A percentile compares a stretch with the other conserved stretches of the same genome.
Conservation (phyloP, 371 early-diverging fungal genomes). For the Apophysomyces ossiformis region DNA sequence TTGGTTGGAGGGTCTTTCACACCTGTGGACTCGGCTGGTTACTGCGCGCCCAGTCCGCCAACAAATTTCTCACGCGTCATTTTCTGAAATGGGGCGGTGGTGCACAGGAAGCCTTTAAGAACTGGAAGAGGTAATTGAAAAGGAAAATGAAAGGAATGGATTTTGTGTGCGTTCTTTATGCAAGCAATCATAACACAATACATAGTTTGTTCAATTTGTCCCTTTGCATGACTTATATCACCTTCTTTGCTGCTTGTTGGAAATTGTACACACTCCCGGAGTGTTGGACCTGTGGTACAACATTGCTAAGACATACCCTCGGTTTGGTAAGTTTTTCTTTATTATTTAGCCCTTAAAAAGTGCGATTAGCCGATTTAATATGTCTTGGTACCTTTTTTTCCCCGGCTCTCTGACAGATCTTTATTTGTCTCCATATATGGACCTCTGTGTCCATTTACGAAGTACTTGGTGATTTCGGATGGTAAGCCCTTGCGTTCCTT, state of each 20-base stretch:
- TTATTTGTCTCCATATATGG: slow-evolving; percentile 87
- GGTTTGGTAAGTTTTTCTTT: slow-evolving; percentile 48
- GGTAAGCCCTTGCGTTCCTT: slow-evolving; percentile 37
- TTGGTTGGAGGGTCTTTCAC: slow-evolving; percentile 83
- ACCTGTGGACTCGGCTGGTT: slow-evolving; percentile 76
- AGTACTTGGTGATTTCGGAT: slow-evolving; percentile 90
- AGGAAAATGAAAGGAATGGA: neutral
- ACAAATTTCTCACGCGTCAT: slow-evolving; percentile 80
- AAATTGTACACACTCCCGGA: slow-evolving; percentile 76
- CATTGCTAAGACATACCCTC: slow-evolving; percentile 75
- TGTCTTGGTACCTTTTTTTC: too few relatives aligned
- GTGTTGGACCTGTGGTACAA: slow-evolving; percentile 70
- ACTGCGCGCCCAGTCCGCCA: slow-evolving; percentile 72
- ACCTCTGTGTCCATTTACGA: slow-evolving; percentile 85
- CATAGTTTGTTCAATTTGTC: slow-evolving; percentile 86
- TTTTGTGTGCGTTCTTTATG: neutral
- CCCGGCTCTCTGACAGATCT: slow-evolving; percentile 36
- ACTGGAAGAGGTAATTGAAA: slow-evolving; percentile 74
- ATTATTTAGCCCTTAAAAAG: too few relatives aligned
- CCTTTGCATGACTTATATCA: slow-evolving; percentile 83
- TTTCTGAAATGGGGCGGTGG: slow-evolving; percentile 85
- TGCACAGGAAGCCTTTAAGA: slow-evolving; percentile 80
- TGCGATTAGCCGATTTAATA: too few relatives aligned
- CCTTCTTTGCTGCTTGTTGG: slow-evolving; percentile 78
- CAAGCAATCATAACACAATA: too few relatives aligned